phyloP scores from a whole-genome alignment of 768 basidiomycete species.

The Kwoniella sp. region DNA sequence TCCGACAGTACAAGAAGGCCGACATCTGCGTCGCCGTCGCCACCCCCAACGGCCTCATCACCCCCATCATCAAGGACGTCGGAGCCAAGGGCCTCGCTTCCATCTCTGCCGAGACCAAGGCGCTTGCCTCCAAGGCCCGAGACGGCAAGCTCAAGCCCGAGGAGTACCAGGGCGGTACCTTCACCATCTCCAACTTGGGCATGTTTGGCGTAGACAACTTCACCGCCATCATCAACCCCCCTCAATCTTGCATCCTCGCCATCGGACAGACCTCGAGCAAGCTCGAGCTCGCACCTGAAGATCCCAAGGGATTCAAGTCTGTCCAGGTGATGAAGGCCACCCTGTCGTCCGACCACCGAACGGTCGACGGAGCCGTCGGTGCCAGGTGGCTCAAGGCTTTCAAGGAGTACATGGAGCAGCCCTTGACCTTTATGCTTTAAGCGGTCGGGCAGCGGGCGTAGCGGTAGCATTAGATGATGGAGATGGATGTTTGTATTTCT shows the following conservation, averaged over 20 bases:
- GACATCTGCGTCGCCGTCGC: constrained; percentile 97
- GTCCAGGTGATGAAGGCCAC: constrained; percentile 92
- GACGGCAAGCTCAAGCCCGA: constrained; percentile 91
- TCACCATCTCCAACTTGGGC: constrained; percentile 98
- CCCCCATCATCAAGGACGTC: constrained; percentile 91
- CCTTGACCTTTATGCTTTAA: constrained; percentile 90
- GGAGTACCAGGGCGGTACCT: constrained; percentile 98
- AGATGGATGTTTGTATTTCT: neutral
- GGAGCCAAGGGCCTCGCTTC: constrained; percentile 86
- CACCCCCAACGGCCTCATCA: constrained; percentile 91
- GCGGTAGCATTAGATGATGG: too few relatives aligned
- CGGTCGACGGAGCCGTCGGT: constrained; percentile 92
- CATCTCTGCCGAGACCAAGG: constrained; percentile 88
- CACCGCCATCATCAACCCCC: constrained; percentile 98
- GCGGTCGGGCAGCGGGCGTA: too few relatives aligned
- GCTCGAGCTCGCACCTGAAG: constrained; percentile 77
- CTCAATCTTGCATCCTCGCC: constrained; percentile 96
- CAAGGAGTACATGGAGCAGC: constrained; percentile 95
- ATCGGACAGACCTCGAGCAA: constrained; percentile 83
- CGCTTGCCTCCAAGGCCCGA: constrained; percentile 88
- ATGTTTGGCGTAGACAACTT: constrained; percentile 89
- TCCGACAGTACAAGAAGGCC: constrained; percentile 92
- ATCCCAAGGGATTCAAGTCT: constrained; percentile 92
- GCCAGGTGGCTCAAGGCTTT: constrained; percentile 89
- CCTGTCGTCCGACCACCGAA: constrained; percentile 88